These are phyloP conservation scores for Orychophragmus violaceus DNA, from an alignment of 345 rosid genomes.

Conservation along the genomic window DNA sequence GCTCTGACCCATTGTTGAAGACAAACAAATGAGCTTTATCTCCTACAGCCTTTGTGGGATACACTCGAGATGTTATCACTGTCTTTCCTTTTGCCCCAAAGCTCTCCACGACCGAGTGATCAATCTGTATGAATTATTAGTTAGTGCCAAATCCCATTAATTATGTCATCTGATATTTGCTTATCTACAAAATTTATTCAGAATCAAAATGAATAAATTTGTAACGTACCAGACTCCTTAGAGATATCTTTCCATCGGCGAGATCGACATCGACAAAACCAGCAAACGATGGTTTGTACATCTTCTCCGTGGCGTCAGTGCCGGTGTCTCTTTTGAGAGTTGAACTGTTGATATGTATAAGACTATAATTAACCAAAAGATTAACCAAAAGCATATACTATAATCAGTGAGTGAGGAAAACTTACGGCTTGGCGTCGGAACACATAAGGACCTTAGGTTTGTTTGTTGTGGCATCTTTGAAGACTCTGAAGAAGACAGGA, in stretches of 20 bases:
- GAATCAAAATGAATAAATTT: background rate
- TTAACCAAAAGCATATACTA: background rate
- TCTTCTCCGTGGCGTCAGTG: constrained; percentile 2
- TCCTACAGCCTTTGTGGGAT: constrained; percentile 50
- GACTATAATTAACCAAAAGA: background rate
- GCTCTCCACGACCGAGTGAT: constrained; percentile 70
- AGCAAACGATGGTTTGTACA: constrained; percentile 67
- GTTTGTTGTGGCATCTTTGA: constrained; percentile 30
- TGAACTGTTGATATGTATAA: constrained; percentile 37
- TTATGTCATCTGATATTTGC: background rate
- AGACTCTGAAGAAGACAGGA: constrained; percentile 72
- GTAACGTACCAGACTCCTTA: constrained; percentile 59
- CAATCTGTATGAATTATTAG: constrained; percentile 37
- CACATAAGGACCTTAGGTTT: constrained; percentile 59
- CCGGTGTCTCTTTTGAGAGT: constrained; percentile 24
- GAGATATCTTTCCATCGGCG: constrained; percentile 45
- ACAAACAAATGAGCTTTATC: constrained; percentile 50
- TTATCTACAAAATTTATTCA: background rate
- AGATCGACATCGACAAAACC: constrained; percentile 71
- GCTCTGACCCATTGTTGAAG: constrained; percentile 63
- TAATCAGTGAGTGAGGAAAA: background rate
- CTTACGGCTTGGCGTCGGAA: constrained; percentile 70
- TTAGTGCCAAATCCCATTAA: background rate
- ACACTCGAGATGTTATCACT: constrained; percentile 63
- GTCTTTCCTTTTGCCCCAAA: constrained; percentile 70